Conservation (phyloP, 345 rosid species). For the Jatropha curcas region DNA sequence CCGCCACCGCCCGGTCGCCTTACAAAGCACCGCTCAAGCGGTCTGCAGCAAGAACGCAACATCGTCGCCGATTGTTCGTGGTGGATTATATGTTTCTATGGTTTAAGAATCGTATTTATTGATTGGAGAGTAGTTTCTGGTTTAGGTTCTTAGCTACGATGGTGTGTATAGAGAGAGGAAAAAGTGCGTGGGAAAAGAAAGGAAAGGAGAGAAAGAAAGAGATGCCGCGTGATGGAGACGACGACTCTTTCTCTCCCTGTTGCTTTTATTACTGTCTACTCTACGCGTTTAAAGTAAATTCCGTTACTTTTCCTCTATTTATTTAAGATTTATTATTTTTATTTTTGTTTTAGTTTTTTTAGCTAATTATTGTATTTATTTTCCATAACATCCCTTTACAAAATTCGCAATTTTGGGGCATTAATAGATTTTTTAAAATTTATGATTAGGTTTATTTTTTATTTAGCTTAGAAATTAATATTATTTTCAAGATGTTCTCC, state of each 20-base stretch:
- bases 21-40: conserved; percentile 73
- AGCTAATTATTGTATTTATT: background rate
- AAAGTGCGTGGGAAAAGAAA: conserved; percentile 8
- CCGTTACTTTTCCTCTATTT: background rate
- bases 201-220: background rate
- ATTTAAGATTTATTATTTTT: background rate
- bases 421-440: too few relatives aligned
- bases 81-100: background rate
- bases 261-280: conserved; percentile 18
- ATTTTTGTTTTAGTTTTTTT: background rate
- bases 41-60: conserved; percentile 64
- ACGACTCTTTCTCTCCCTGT: conserved; percentile 14
- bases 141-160: background rate
- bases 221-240: conserved; percentile 60
- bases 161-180: background rate
- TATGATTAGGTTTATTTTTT: too few relatives aligned
- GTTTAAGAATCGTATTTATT: too few relatives aligned
- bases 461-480: too few relatives aligned
- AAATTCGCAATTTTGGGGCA: too few relatives aligned
- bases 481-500: too few relatives aligned
- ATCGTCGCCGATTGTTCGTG: conserved; percentile 26
- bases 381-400: too few relatives aligned
- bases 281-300: conserved; percentile 43
- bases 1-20: conserved; percentile 41
- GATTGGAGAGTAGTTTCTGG: too few relatives aligned